Percentiles rank a stretch among this genome's conserved stretches.
Conservation (phyloP, 371 early-diverging fungal genomes). For the Saksenaea vasiformis region DNA sequence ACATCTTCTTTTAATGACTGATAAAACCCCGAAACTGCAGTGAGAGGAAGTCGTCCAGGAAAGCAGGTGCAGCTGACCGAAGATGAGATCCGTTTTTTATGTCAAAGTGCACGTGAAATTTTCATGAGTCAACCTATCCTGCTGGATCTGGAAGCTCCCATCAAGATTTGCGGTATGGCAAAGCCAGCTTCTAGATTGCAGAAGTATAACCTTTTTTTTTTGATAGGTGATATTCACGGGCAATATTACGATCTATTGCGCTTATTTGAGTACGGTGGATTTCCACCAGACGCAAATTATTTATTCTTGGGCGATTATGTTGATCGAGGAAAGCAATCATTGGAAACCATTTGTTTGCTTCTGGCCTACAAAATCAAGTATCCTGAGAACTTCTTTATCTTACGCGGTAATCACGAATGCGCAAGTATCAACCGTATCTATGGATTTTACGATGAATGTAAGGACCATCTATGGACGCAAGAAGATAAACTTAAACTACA, state of each 20-base stretch:
- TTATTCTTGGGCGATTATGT: conserved; percentile 97
- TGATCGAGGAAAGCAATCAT: conserved; percentile 90
- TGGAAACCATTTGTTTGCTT: conserved; percentile 73
- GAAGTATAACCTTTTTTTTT: not conserved
- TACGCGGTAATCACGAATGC: conserved; percentile 95
- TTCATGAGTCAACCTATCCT: conserved; percentile 92
- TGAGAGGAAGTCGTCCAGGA: conserved; percentile 91
- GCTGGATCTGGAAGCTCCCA: conserved; percentile 92
- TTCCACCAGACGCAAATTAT: conserved; percentile 87
- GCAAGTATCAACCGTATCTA: conserved; percentile 94
- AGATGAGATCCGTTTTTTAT: conserved; percentile 85
- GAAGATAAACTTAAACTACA: not conserved
- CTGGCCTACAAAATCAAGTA: conserved; percentile 93
- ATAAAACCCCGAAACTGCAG: conserved; percentile 39
- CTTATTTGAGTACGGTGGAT: conserved; percentile 92
- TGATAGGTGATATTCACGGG: conserved; percentile 67
- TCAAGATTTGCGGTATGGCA: conserved; percentile 85
- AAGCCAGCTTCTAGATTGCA: not conserved
- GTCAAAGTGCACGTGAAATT: conserved; percentile 83
- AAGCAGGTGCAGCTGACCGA: conserved; percentile 79
- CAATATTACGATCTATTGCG: conserved; percentile 94
- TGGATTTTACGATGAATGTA: conserved; percentile 99
- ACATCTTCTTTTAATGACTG: not conserved
- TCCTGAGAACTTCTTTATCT: conserved; percentile 95
- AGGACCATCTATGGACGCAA: not conserved